A percentile compares a stretch with the other conserved stretches of the same genome.
phyloP scores from a whole-genome alignment of 164 flowering plant species.

The Tetracentron sinense region DNA sequence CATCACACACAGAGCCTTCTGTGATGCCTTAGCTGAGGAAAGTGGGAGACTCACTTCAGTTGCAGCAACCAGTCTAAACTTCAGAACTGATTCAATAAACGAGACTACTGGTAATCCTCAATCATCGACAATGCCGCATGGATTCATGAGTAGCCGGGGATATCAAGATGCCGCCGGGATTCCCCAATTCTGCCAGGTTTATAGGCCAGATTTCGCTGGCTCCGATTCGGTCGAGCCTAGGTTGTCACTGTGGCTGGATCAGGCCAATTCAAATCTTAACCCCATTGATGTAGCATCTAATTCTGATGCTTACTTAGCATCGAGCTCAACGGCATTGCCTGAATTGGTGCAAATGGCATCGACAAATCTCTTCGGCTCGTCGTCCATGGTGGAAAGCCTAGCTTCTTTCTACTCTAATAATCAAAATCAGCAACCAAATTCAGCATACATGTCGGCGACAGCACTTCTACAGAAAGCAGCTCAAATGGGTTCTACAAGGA shows the following conservation, averaged over 20 bases:
- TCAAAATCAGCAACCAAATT: conserved; percentile 6
- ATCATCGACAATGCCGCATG: not conserved
- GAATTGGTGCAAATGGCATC: conserved; percentile 28
- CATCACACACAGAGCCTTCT: conserved; percentile 74
- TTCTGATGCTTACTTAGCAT: conserved; percentile 14
- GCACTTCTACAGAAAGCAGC: conserved; percentile 75
- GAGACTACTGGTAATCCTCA: conserved; percentile 8
- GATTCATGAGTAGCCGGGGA: no score
- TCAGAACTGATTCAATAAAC: conserved; percentile 12
- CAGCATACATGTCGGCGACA: conserved; percentile 57
- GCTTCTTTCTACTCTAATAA: conserved; percentile 19
- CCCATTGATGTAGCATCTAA: conserved; percentile 16
- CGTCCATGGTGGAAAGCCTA: conserved; percentile 16
- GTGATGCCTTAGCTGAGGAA: conserved; percentile 64
- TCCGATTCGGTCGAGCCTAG: conserved; percentile 22
- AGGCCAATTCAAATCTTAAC: conserved; percentile 28
- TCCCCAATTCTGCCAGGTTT: conserved; percentile 16
- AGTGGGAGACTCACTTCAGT: conserved; percentile 35
- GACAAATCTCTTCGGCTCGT: conserved; percentile 28
- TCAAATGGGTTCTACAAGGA: conserved; percentile 66
- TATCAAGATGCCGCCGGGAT: conserved; percentile 9
- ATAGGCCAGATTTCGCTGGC: conserved; percentile 13
- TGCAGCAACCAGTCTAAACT: conserved; percentile 20
- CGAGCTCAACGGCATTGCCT: conserved; percentile 16
- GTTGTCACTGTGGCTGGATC: conserved; percentile 45